Evolutionary conservation across 352 stramenopile species (phyloP).

Genomic region (Phytophthora europaea): DNA sequence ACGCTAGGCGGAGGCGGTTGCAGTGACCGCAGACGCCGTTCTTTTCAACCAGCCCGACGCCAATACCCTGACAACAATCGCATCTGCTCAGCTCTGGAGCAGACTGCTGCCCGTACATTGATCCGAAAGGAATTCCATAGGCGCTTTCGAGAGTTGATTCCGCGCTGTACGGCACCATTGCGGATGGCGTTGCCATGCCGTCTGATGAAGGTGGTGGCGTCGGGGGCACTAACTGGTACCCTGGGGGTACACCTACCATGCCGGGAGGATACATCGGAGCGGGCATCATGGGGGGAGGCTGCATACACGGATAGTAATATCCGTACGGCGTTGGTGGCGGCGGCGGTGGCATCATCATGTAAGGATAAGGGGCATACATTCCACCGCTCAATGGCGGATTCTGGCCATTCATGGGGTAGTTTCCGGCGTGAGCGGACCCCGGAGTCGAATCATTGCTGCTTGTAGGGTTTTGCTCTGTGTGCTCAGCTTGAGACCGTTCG

Average conservation of each 20-base stretch:
- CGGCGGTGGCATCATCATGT: slow-evolving; percentile 45
- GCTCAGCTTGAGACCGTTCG: background rate
- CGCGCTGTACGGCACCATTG: slow-evolving; percentile 49
- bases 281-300: slow-evolving; percentile 29
- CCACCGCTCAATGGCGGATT: slow-evolving; percentile 28
- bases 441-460: slow-evolving; percentile 14
- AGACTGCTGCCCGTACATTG: slow-evolving; percentile 29
- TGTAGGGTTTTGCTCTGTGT: background rate
- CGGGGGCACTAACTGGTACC: slow-evolving; percentile 29
- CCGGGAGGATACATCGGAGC: slow-evolving; percentile 42
- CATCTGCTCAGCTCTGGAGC: slow-evolving; percentile 55
- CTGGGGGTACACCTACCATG: slow-evolving; percentile 29
- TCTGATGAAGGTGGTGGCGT: slow-evolving; percentile 32
- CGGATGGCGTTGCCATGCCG: slow-evolving; percentile 31
- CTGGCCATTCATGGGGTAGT: slow-evolving; percentile 26
- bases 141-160: slow-evolving; percentile 29
- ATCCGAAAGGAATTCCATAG: slow-evolving; percentile 18
- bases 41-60: slow-evolving; percentile 73
- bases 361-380: slow-evolving; percentile 51
- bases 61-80: slow-evolving; percentile 59
- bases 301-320: slow-evolving; percentile 57
- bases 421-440: slow-evolving; percentile 6
- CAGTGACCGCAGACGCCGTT: slow-evolving; percentile 78
- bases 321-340: slow-evolving; percentile 37
- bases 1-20: slow-evolving; percentile 72